Evolutionary conservation across 1,284 basidiomycete species (phyloP).

Genomic region (Microbotryum saponariae): DNA sequence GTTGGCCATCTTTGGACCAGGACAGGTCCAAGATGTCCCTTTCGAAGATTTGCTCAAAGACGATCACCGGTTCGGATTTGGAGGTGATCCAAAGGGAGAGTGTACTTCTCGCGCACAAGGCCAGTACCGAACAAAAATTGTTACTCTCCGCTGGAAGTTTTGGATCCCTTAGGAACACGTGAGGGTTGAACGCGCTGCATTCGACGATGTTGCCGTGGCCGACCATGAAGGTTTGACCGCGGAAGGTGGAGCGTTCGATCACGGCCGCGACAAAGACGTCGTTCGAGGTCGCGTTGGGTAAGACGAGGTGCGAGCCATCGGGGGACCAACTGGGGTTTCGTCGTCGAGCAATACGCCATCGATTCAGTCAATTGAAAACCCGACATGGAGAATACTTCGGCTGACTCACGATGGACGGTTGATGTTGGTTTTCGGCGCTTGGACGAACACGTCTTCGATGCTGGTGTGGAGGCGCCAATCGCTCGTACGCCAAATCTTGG

Average conservation of each 20-base stretch:
- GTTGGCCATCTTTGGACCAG: conserved; percentile 88
- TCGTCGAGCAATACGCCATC: no score
- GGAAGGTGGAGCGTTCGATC: conserved; percentile 67
- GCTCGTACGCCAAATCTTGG: conserved; percentile 91
- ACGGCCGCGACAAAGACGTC: conserved; percentile 97
- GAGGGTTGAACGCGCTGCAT: conserved; percentile 75
- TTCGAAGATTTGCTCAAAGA: conserved; percentile 88
- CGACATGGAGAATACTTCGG: not conserved
- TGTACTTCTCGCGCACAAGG: conserved; percentile 69
- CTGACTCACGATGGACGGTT: conserved; percentile 66
- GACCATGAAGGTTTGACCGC: conserved; percentile 75
- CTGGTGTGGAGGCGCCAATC: conserved; percentile 82
- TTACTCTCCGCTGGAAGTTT: conserved; percentile 55
- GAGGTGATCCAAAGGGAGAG: conserved; percentile 87
- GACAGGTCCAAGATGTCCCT: conserved; percentile 89
- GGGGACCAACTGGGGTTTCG: conserved; percentile 75
- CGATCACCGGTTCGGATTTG: conserved; percentile 76
- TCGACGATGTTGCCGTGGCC: conserved; percentile 98
- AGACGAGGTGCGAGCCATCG: conserved; percentile 93
- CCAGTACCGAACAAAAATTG: conserved; percentile 75
- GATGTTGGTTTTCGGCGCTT: conserved; percentile 90
- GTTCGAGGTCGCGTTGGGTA: conserved; percentile 94
- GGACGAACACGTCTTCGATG: conserved; percentile 80
- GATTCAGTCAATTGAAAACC: not conserved
- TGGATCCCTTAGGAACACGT: conserved; percentile 76